Evolutionary conservation across 805 yeast species (phyloP).

Genomic region (Starmerella floris): DNA sequence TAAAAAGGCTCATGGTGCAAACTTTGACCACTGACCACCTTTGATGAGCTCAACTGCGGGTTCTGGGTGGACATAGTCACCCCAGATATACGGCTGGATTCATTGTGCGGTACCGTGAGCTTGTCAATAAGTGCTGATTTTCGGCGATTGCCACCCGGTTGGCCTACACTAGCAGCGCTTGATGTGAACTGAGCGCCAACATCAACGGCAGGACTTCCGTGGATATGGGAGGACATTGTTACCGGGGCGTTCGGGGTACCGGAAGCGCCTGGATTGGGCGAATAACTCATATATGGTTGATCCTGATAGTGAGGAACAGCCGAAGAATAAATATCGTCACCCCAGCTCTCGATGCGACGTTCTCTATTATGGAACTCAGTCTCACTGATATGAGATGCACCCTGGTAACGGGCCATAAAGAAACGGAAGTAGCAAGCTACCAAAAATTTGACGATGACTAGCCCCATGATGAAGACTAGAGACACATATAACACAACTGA

Average conservation of each 20-base stretch:
- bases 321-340: slow-evolving; percentile 41
- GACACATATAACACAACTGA: slow-evolving; percentile 68
- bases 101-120: slow-evolving; percentile 11
- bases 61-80: slow-evolving; percentile 27
- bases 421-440: slow-evolving; percentile 85
- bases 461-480: slow-evolving; percentile 67
- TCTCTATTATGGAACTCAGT: slow-evolving; percentile 49
- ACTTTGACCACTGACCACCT: slow-evolving; percentile 26
- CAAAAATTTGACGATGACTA: slow-evolving; percentile 63
- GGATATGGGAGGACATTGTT: slow-evolving; percentile 6
- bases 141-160: slow-evolving; percentile 10
- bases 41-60: slow-evolving; percentile 24
- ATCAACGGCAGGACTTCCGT: not conserved
- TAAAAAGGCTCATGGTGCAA: slow-evolving; percentile 22
- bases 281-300: not conserved
- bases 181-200: slow-evolving; percentile 8
- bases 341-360: slow-evolving; percentile 71
- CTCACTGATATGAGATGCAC: slow-evolving; percentile 51
- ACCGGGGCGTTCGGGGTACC: not conserved
- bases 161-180: too few relatives aligned
- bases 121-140: slow-evolving; percentile 16
- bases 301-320: slow-evolving; percentile 14
- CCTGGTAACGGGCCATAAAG: slow-evolving; percentile 66
- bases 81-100: slow-evolving; percentile 12
- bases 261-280: slow-evolving; percentile 1